Base-by-base conservation (phyloP, 768 basidiomycete genomes). In the Epithele typhae region DNA sequence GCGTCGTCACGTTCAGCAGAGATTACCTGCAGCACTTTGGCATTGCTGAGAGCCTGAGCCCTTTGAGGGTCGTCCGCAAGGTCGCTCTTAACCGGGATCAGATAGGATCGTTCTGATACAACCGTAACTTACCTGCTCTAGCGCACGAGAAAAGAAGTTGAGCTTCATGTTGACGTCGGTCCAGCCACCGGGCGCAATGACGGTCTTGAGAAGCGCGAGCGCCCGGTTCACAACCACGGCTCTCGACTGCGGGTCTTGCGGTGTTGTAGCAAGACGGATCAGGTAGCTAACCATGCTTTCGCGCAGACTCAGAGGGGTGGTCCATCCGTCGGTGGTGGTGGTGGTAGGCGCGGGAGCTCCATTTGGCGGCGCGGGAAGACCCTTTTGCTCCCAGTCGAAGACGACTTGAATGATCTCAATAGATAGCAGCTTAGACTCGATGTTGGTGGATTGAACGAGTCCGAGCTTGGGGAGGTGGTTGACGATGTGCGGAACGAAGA, bases 251-350 rank as follows among this genome's bases (percentile, higher is more conserved):
- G 73, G 73, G 45, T 85, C 81, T 46, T 80, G 73, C 1, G 76
- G 67, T 24, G 79, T 76, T 14, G 90, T 90, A 8, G 89, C 83
- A 37, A 98, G 75, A 38, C 95, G 85, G n/a, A 99, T 83, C 25
- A 99, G 77, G 66, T 93, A 96, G 69, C 92, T 93, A 53, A 97
- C 87, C 69, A 96, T 88, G 49, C 84, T 85, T 66, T 98, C 95
- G 23, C 91, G 79, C 46, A 91, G 82, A 18, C 76, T 74, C 23
- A 88, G 68, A 2, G 94, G 91, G 0, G 88, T 89, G 18, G 78
- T 64, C 90, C 92, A 94, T 3, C 4, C 27, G 10, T 44, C 40
- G 2, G 45, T 37, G 3, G 45, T 18, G 14, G 43, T 35, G 14
- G 40, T n/a, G 2, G 51, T 10, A 9, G 32, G 41, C 17, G 59